Conservation (phyloP, 2,329 filamentous ascomycete genomes). For the Massarina eburnea region DNA sequence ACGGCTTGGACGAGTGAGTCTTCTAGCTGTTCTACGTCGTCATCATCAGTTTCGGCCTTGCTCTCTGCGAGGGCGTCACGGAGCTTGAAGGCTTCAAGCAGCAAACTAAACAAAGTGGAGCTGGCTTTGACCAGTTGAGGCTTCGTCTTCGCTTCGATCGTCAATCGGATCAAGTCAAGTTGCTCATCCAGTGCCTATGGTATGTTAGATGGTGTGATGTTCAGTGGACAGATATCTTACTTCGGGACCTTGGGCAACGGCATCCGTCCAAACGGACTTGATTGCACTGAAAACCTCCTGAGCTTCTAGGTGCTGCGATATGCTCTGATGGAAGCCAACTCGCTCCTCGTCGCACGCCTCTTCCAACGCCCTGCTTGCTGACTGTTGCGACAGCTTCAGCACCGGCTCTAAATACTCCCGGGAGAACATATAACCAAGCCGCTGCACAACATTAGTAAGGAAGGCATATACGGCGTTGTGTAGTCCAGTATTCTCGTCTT, state of each 20-base stretch:
- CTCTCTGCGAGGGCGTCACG: constrained; percentile 49
- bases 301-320: constrained; percentile 76
- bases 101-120: constrained; percentile 63
- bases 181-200: constrained; percentile 66
- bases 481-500: constrained; percentile 59
- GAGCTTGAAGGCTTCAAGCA: constrained; percentile 64
- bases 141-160: constrained; percentile 79
- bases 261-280: constrained; percentile 69
- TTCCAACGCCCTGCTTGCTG: constrained; percentile 64
- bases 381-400: constrained; percentile 70
- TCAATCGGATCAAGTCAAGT: constrained; percentile 67
- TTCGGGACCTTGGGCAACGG: constrained; percentile 62
- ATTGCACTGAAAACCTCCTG: constrained; percentile 75
- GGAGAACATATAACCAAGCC: constrained; percentile 88
- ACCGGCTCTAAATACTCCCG: constrained; percentile 71
- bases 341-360: constrained; percentile 66
- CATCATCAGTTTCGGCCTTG: constrained; percentile 49
- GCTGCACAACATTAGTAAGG: constrained; percentile 74
- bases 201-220: constrained; percentile 13
- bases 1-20: constrained; percentile 66
- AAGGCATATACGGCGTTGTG: constrained; percentile 84
- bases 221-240: constrained; percentile 49
- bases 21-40: constrained; percentile 64
- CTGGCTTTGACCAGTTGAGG: constrained; percentile 75
- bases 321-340: constrained; percentile 67